A percentile compares a stretch with the other conserved stretches of the same genome.
Evolutionary conservation across 257 asterid genomes (phyloP).

Genomic region (Verbascum thapsus): DNA sequence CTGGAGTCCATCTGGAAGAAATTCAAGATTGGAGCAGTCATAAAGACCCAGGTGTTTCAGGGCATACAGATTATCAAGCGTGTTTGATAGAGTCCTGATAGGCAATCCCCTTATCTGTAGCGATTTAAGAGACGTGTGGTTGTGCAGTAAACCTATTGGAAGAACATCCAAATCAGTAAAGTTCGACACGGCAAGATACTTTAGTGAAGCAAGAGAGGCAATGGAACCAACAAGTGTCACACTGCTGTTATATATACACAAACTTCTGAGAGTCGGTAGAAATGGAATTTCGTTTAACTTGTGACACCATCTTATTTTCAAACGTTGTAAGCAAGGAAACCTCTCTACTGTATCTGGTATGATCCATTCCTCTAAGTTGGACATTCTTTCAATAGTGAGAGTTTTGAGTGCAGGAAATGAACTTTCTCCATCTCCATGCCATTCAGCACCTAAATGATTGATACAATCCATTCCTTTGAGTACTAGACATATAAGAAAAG

Average conservation of each 20-base stretch:
- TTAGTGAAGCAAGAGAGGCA: neutral
- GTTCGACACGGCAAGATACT: neutral
- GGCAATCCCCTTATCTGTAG: neutral
- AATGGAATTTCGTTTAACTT: neutral
- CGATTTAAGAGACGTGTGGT: conserved; percentile 11
- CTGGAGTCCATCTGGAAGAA: neutral
- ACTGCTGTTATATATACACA: neutral
- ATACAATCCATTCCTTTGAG: neutral
- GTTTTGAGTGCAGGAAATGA: neutral
- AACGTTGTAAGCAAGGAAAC: neutral
- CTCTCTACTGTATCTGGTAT: neutral
- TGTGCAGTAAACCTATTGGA: conserved; percentile 8
- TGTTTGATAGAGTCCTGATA: conserved; percentile 14
- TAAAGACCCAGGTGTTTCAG: neutral
- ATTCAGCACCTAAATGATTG: neutral
- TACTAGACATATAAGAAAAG: no score
- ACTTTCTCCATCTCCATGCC: neutral
- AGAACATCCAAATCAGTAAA: neutral
- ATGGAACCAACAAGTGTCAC: neutral
- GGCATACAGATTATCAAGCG: conserved; percentile 16
- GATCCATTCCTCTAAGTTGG: neutral
- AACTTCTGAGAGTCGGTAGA: neutral
- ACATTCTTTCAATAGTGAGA: neutral
- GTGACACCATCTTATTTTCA: neutral
- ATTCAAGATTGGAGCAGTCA: conserved; percentile 1